Conservation (phyloP, 2,329 filamentous ascomycete genomes). For the Chrysosporium keratinophilum region DNA sequence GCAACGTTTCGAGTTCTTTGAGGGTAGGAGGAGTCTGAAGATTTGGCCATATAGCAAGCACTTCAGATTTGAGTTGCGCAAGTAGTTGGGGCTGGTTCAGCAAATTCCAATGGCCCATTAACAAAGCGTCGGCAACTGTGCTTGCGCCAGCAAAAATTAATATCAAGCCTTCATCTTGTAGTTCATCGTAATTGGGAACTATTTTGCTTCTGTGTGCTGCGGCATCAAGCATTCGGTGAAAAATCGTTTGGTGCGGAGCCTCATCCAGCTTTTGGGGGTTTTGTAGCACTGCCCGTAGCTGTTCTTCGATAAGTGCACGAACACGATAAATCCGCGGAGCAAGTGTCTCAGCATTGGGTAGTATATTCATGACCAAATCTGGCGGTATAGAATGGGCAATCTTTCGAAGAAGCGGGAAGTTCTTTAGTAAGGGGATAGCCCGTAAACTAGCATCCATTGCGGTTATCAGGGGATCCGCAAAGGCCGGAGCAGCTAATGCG, state of each 20-base stretch:
- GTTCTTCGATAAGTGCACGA: not conserved
- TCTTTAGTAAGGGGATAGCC: not conserved
- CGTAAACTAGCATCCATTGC: not conserved
- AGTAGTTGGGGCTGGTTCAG: not conserved
- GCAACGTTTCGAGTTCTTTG: not conserved
- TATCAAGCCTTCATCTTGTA: not conserved
- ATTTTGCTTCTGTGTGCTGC: not conserved
- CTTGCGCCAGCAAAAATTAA: not conserved
- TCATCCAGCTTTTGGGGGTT: not conserved
- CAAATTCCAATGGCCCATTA: not conserved
- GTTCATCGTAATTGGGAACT: not conserved
- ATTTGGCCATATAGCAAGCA: not conserved
- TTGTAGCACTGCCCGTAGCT: not conserved
- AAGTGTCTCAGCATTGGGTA: not conserved
- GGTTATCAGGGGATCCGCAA: not conserved
- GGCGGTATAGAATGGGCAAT: not conserved
- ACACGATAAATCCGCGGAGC: not conserved
- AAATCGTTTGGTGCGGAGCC: constrained; percentile 1
- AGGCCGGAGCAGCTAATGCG: not conserved
- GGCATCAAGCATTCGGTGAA: not conserved
- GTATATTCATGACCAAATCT: not conserved
- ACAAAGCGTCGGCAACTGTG: not conserved
- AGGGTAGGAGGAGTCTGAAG: not conserved
- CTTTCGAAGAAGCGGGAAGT: not conserved
- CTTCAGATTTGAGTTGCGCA: not conserved